phyloP scores from a whole-genome alignment of 345 rosid species.

The Lumnitzera racemosa region DNA sequence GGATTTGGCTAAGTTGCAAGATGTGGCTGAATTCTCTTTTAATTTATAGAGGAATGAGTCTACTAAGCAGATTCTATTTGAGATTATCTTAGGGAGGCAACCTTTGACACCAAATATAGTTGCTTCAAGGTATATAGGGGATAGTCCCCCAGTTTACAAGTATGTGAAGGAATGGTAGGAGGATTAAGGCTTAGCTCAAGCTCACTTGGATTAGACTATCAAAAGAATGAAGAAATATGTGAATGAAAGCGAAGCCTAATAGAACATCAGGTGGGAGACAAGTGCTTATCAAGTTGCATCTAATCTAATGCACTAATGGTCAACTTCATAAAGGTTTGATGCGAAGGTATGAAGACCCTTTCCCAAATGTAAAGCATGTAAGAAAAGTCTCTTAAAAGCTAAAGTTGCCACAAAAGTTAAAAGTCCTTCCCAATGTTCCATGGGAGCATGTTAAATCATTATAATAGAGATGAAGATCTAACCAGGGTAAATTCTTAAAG shows the following conservation, averaged over 20 bases:
- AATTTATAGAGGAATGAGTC: background rate
- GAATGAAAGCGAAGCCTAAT: no score
- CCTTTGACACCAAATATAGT: background rate
- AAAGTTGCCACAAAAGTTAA: background rate
- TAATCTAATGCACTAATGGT: background rate
- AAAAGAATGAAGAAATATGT: background rate
- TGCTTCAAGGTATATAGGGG: no score
- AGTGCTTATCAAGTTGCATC: background rate
- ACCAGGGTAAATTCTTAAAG: no score
- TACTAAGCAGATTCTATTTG: accelerated
- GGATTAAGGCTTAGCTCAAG: background rate
- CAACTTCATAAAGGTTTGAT: background rate
- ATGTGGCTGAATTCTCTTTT: conserved; percentile 5
- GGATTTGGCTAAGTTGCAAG: background rate
- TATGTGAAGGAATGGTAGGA: background rate
- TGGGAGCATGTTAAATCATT: background rate
- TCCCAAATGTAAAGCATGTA: background rate
- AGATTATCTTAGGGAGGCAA: background rate
- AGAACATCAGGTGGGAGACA: no score
- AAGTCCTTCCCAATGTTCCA: background rate
- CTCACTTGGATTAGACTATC: background rate
- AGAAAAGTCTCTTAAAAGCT: background rate
- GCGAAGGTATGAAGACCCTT: background rate
- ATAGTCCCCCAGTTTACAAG: background rate
- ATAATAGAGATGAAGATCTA: no score